A percentile compares a stretch with the other conserved stretches of the same genome.
These are phyloP conservation scores for Hordeum pubiflorum DNA, from an alignment of 202 grass and related monocot genomes.

Conservation along the genomic window DNA sequence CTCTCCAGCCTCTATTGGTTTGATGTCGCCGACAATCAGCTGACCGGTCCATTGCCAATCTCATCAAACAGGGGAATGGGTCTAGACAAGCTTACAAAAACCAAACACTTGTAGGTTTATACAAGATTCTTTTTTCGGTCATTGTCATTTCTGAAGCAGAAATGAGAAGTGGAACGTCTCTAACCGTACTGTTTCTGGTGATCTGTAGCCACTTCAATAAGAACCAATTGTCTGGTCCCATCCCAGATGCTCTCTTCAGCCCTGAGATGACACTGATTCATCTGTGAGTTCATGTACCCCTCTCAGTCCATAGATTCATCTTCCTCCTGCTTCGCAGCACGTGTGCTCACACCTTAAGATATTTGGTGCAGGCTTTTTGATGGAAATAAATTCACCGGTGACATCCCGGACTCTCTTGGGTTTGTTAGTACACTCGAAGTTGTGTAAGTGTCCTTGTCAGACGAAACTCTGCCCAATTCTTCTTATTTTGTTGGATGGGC, in stretches of 20 bases:
- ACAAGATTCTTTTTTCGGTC: no score
- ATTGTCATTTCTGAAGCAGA: not conserved
- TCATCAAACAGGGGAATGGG: constrained; percentile 50
- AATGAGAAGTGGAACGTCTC: not conserved
- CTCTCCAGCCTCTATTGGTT: constrained; percentile 86
- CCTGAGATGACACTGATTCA: constrained; percentile 74
- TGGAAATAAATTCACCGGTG: constrained; percentile 67
- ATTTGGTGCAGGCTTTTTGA: constrained; percentile 64
- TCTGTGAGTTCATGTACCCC: constrained; percentile 50
- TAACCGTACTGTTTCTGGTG: constrained; percentile 26
- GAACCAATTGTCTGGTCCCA: constrained; percentile 70
- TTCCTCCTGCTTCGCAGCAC: not conserved
- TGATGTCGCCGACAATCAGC: constrained; percentile 68
- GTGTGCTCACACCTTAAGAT: not conserved
- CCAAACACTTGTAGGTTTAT: constrained; percentile 89
- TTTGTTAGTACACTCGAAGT: constrained; percentile 54
- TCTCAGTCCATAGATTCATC: not conserved
- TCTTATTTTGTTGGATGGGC: not conserved
- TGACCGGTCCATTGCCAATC: constrained; percentile 62
- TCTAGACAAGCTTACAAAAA: constrained; percentile 64
- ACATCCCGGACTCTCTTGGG: constrained; percentile 67
- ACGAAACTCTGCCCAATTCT: not conserved
- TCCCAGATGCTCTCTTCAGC: constrained; percentile 80
- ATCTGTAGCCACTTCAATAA: constrained; percentile 81
- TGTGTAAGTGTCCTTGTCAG: constrained; percentile 55